Evolutionary conservation across 495 filamentous ascomycete species (phyloP).

Genomic region (Lophiostoma macrostomum): DNA sequence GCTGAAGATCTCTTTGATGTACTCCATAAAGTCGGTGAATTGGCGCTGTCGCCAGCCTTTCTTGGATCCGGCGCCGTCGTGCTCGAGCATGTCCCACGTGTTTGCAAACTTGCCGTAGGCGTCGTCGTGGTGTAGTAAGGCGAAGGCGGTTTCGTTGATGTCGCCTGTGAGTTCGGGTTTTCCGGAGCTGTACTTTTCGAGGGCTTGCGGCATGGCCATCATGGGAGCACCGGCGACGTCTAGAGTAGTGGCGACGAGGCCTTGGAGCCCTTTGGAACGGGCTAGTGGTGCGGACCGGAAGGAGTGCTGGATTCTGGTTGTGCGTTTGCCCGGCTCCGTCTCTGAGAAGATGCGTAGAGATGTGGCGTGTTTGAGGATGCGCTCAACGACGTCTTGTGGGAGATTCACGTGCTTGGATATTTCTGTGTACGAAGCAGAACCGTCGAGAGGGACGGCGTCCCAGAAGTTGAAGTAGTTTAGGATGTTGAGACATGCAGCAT

Average conservation of each 20-base stretch:
- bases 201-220: conserved; percentile 5
- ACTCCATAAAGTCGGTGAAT: conserved; percentile 21
- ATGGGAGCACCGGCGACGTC: conserved; percentile 10
- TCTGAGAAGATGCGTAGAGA: conserved; percentile 17
- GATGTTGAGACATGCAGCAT: conserved; percentile 17
- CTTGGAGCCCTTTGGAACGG: neutral
- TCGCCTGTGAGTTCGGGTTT: conserved; percentile 3
- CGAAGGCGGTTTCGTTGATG: conserved; percentile 9
- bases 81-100: conserved; percentile 5
- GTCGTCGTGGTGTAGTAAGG: conserved; percentile 4
- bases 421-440: conserved; percentile 7
- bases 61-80: conserved; percentile 12
- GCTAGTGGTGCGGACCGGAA: conserved; percentile 14
- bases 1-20: conserved; percentile 11
- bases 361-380: conserved; percentile 19
- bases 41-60: conserved; percentile 22
- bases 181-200: conserved; percentile 9
- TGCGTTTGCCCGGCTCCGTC: conserved; percentile 5
- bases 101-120: neutral
- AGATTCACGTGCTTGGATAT: conserved; percentile 8
- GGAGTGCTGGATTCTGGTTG: conserved; percentile 17
- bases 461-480: conserved; percentile 30
- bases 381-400: conserved; percentile 14
- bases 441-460: conserved; percentile 18
- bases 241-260: conserved; percentile 6